Base-by-base conservation (phyloP, 768 basidiomycete genomes). In the Scleroderma citrinum region DNA sequence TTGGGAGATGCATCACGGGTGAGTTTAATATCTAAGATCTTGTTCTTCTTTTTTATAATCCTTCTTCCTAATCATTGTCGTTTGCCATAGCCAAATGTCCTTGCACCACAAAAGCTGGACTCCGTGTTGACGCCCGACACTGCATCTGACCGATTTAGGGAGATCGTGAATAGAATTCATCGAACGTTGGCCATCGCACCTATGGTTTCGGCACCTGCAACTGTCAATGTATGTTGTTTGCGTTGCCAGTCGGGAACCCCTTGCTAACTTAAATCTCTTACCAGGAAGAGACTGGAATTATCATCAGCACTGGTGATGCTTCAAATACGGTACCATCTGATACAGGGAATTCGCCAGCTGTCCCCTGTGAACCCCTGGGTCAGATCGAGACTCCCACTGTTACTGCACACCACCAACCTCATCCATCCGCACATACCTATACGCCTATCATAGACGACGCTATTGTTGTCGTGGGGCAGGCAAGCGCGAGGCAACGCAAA, bases 381-480 rank as follows among this genome's bases (percentile, higher is more conserved):
- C 76, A 81, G 46, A 75, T 80, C 31, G 89, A 91, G 65, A 78
- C 92, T 7, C 82, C 91, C 1, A 94, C 83, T 54, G 74, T 94
- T 8, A 90, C 90, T 41, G 75, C 78, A 1, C 75, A 82, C 57
- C 79, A 91, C 17, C 64, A 59, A 34, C 50, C 56, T 23, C 49
- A 46, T 44, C 44, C 52, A 35, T 54, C 53, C 14, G 29, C 47
- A 16, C 50, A 47, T 32, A 40, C 35, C 24, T 39, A 51, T 21
- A 35, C 59, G 30, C 62, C 59, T 23, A 63, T 62, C 17, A 68
- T 69, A 29, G 80, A 83, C 39, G 88, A 87, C 59, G 71, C 78
- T 1, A 82, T 92, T 46, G 78, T 90, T 6, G 75, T 85, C 13
- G 85, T 89, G 16, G 87, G 87, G 7, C 81, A 84, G 59, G 61